Conservation (phyloP, 768 basidiomycete genomes). For the Cubamyces sp. region DNA sequence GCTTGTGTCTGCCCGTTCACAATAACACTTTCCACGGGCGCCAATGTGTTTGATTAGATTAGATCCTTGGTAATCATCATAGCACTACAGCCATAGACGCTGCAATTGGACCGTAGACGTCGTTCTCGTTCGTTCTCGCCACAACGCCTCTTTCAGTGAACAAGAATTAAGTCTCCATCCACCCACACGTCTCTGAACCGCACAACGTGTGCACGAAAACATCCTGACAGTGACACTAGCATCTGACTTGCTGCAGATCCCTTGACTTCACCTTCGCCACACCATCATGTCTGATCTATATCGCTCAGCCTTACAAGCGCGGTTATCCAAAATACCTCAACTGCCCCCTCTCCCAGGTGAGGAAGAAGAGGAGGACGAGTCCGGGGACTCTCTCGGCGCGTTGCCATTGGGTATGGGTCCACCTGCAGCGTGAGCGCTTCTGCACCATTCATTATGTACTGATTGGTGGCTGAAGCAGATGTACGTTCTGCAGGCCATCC, state of each 20-base stretch:
- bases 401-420: slow-evolving; percentile 63
- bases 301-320: slow-evolving; percentile 76
- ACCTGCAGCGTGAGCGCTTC: slow-evolving; percentile 58
- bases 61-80: neutral
- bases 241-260: neutral
- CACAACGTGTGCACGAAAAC: neutral
- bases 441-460: neutral
- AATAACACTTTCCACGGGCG: too few relatives aligned
- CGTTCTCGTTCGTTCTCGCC: slow-evolving; percentile 1
- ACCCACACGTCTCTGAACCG: too few relatives aligned
- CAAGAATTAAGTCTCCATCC: neutral
- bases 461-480: neutral
- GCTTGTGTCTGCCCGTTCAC: neutral
- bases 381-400: slow-evolving; percentile 58
- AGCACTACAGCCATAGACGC: neutral
- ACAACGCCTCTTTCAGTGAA: neutral
- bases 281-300: slow-evolving; percentile 67
- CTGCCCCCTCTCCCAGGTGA: slow-evolving; percentile 49
- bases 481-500: slow-evolving; percentile 16
- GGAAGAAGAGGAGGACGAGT: slow-evolving; percentile 59
- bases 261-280: neutral
- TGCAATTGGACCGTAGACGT: neutral
- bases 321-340: slow-evolving; percentile 73
- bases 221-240: neutral
- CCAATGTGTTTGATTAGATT: neutral